Evolutionary conservation across 495 filamentous ascomycete genomes (phyloP).

Genomic region (Thozetella sp.): DNA sequence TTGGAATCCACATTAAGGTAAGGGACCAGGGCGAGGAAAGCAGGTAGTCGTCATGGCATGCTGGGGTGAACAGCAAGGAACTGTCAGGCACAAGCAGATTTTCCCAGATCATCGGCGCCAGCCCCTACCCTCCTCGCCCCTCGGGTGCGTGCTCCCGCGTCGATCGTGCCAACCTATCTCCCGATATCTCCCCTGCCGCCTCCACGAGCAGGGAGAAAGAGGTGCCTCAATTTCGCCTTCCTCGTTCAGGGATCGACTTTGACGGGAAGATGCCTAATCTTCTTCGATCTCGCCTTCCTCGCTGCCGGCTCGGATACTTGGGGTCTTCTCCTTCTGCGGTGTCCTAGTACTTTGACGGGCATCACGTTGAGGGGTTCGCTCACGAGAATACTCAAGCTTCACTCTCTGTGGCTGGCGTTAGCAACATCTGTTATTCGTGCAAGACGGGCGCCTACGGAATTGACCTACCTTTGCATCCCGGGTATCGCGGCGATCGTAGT

Average conservation of each 20-base stretch:
- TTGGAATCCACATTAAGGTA: background rate
- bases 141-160: background rate
- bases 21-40: background rate
- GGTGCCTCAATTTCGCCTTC: background rate
- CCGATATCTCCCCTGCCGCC: background rate
- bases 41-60: no score
- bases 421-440: background rate
- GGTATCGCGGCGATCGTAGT: conserved; percentile 66
- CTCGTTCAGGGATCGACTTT: background rate
- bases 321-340: conserved; percentile 63
- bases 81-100: no score
- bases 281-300: conserved; percentile 99
- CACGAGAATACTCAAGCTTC: conserved; percentile 61
- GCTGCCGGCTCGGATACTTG: conserved; percentile 76
- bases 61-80: no score
- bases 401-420: conserved; percentile 47
- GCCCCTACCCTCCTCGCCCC: background rate
- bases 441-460: background rate
- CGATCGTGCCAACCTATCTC: background rate
- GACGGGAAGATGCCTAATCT: conserved; percentile 51
- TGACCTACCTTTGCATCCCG: conserved; percentile 60
- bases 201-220: background rate
- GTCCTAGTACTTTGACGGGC: conserved; percentile 56
- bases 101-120: no score
- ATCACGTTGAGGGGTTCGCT: conserved; percentile 59